These are phyloP conservation scores for Neckera pumila DNA, from an alignment of 225 moss, liverwort and hornwort species.

Conservation along the genomic window DNA sequence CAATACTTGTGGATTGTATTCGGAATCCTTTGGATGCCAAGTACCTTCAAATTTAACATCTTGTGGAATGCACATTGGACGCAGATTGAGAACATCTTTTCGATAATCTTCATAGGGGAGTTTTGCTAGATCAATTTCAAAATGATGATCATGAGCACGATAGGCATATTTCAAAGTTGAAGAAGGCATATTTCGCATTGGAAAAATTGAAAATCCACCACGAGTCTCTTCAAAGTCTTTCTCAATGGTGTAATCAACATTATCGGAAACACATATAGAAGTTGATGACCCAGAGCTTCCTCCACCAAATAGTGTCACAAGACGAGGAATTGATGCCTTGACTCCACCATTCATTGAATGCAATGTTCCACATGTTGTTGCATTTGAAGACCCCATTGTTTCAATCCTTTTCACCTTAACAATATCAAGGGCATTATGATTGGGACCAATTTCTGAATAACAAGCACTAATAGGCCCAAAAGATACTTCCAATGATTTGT, in stretches of 20 bases:
- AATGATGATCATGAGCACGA: not conserved
- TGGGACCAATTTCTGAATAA: too few species aligned
- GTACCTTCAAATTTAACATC: not conserved
- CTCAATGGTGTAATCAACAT: accelerated
- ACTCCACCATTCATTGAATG: too few species aligned
- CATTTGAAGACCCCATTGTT: too few species aligned
- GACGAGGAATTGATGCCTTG: too few species aligned
- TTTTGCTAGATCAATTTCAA: too few species aligned
- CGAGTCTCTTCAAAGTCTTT: not conserved
- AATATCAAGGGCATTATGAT: too few species aligned
- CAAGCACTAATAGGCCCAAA: too few species aligned
- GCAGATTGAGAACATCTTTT: accelerated
- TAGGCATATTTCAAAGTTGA: not conserved
- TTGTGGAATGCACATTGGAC: accelerated
- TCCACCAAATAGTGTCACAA: too few species aligned
- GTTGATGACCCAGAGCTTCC: too few species aligned
- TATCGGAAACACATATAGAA: accelerated
- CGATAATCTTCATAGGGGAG: not conserved
- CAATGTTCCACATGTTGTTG: too few species aligned
- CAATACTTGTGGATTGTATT: not conserved
- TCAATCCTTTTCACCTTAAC: too few species aligned
- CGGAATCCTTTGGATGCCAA: not conserved
- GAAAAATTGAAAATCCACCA: not conserved
- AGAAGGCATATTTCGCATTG: not conserved
- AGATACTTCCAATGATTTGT: too few species aligned